These are phyloP conservation scores for Chlamydomonas incerta DNA, from an alignment of 139 green algal genomes.

Conservation along the genomic window DNA sequence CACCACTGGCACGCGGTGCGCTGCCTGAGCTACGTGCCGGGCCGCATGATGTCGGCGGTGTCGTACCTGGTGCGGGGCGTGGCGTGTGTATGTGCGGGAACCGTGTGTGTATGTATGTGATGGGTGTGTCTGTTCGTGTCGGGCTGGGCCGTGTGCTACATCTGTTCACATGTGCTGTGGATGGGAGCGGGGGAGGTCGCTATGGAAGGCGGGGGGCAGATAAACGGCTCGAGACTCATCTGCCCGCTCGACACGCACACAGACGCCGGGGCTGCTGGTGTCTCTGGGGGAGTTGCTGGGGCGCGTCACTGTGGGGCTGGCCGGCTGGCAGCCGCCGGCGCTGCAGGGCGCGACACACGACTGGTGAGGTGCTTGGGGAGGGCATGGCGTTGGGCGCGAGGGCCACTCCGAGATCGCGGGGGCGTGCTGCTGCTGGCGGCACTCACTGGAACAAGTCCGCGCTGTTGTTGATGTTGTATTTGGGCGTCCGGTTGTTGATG, in stretches of 20 bases:
- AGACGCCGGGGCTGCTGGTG: slow-evolving; percentile 10
- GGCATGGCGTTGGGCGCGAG: too few species aligned
- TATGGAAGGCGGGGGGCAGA: too few species aligned
- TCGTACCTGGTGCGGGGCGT: background rate
- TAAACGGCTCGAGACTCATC: too few species aligned
- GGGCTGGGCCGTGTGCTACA: too few species aligned
- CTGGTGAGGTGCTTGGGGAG: background rate
- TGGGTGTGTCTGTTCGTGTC: background rate
- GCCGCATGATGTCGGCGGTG: slow-evolving; percentile 6
- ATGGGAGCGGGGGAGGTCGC: too few species aligned
- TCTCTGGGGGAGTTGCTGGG: slow-evolving; percentile 5
- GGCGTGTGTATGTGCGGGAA: too few species aligned
- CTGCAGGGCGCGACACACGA: slow-evolving; percentile 21
- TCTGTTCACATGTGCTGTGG: too few species aligned
- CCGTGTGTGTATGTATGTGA: background rate
- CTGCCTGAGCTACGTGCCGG: slow-evolving; percentile 28
- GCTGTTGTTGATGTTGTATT: too few species aligned
- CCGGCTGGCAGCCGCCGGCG: slow-evolving; percentile 6
- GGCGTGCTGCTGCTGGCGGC: too few species aligned
- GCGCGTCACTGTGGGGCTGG: background rate
- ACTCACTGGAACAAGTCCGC: too few species aligned
- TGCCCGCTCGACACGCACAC: too few species aligned
- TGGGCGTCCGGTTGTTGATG: too few species aligned
- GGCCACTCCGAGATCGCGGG: background rate
- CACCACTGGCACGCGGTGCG: slow-evolving; percentile 19